Conservation (phyloP, 805 yeast genomes). For the Saccharomycopsis malanga region DNA sequence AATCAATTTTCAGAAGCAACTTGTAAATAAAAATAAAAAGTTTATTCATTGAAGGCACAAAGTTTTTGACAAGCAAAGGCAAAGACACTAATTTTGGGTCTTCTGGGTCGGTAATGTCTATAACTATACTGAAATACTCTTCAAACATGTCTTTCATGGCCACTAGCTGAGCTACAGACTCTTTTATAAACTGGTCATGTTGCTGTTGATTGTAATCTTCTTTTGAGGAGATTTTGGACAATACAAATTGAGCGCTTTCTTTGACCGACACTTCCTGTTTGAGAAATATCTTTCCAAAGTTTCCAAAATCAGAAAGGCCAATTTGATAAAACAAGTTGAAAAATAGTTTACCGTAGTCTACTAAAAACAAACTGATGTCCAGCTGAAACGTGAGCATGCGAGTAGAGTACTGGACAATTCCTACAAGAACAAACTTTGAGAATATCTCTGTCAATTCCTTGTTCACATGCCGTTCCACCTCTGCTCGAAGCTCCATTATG, state of each 20-base stretch:
- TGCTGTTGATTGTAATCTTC: neutral
- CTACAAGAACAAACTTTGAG: slow-evolving; percentile 66
- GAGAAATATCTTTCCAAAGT: slow-evolving; percentile 59
- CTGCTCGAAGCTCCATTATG: slow-evolving; percentile 46
- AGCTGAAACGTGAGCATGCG: slow-evolving; percentile 79
- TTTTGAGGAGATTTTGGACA: neutral
- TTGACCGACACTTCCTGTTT: slow-evolving; percentile 31
- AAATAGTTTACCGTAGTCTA: slow-evolving; percentile 71
- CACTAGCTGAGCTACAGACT: slow-evolving; percentile 25
- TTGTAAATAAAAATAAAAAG: slow-evolving; percentile 61
- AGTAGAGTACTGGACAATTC: slow-evolving; percentile 65
- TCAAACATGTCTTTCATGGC: slow-evolving; percentile 68
- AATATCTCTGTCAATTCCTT: slow-evolving; percentile 59
- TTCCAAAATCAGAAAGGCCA: slow-evolving; percentile 69
- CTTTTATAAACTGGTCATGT: neutral
- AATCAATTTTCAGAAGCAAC: slow-evolving; percentile 52
- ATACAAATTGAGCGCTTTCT: slow-evolving; percentile 34
- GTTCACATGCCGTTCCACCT: slow-evolving; percentile 41
- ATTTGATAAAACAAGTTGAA: slow-evolving; percentile 74
- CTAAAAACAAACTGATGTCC: slow-evolving; percentile 66
- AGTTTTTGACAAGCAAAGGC: slow-evolving; percentile 63
- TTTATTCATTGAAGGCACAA: slow-evolving; percentile 56
- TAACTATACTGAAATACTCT: slow-evolving; percentile 65
- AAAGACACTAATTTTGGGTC: slow-evolving; percentile 39
- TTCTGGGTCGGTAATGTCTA: slow-evolving; percentile 31